These are phyloP conservation scores for Vigna reflexopilosa DNA, from an alignment of 306 rosid species.

Conservation along the genomic window DNA sequence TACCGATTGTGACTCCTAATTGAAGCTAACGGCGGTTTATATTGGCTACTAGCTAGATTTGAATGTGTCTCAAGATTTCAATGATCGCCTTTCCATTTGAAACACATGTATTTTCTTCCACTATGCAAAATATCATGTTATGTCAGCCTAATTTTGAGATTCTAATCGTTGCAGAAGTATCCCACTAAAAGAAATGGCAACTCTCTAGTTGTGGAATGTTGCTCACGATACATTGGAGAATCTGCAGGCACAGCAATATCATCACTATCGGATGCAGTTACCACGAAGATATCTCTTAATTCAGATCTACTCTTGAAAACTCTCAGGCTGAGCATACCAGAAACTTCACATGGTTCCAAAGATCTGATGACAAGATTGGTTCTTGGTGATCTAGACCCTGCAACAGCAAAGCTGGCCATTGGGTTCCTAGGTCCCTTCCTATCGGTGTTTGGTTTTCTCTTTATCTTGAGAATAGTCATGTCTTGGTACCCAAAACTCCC, in stretches of 20 bases:
- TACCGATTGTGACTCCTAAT: neutral
- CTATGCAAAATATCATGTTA: constrained; percentile 4
- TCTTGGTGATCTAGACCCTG: constrained; percentile 82
- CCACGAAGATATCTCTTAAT: constrained; percentile 41
- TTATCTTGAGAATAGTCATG: constrained; percentile 84
- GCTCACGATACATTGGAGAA: constrained; percentile 47
- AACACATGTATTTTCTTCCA: neutral
- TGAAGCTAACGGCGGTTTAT: neutral
- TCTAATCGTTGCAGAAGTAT: constrained; percentile 56
- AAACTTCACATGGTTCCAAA: constrained; percentile 42
- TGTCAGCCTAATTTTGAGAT: neutral
- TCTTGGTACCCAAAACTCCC: constrained; percentile 97
- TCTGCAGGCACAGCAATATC: neutral
- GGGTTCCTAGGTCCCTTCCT: constrained; percentile 83
- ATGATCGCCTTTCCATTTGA: constrained; percentile 1
- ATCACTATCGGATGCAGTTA: constrained; percentile 32
- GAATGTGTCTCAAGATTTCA: constrained; percentile 22
- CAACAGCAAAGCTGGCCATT: constrained; percentile 76
- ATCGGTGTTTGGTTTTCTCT: constrained; percentile 73
- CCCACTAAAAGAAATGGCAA: constrained; percentile 44
- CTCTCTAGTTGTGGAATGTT: constrained; percentile 44
- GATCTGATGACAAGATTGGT: constrained; percentile 48
- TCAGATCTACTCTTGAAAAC: constrained; percentile 35
- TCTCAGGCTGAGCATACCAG: constrained; percentile 41
- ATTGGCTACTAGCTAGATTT: neutral